Evolutionary conservation across 208 protist genomes (phyloP).

Genomic region (Leptomonas pyrrhocoris): DNA sequence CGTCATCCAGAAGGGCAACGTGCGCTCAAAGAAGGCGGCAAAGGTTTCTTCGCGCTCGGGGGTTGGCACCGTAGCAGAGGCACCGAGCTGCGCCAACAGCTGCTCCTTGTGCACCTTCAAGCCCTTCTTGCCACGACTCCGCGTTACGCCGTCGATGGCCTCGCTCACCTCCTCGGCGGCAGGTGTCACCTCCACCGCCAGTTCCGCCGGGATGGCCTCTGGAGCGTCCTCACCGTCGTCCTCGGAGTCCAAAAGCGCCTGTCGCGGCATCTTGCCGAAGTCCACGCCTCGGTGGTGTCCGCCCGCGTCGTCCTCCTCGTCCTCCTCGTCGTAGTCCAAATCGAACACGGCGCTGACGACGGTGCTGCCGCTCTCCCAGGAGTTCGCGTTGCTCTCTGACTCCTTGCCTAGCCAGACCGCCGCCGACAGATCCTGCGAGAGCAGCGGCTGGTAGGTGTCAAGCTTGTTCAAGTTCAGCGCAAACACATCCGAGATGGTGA

Average conservation of each 20-base stretch:
- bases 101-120: constrained; percentile 90
- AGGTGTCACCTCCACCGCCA: constrained; percentile 65
- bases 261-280: constrained; percentile 25
- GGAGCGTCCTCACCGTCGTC: constrained; percentile 78
- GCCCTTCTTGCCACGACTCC: constrained; percentile 75
- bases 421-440: constrained; percentile 84
- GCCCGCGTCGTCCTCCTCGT: constrained; percentile 54
- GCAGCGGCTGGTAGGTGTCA: constrained; percentile 78
- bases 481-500: constrained; percentile 91
- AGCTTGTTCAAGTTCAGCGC: constrained; percentile 82
- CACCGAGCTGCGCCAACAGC: constrained; percentile 77
- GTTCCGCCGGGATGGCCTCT: constrained; percentile 74
- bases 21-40: constrained; percentile 61
- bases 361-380: constrained; percentile 90
- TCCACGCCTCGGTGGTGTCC: constrained; percentile 16
- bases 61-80: constrained; percentile 66
- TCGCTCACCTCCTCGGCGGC: constrained; percentile 28
- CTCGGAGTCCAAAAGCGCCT: constrained; percentile 34
- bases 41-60: constrained; percentile 63
- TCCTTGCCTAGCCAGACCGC: constrained; percentile 87
- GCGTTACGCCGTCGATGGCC: constrained; percentile 53
- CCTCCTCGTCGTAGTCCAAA: constrained; percentile 72
- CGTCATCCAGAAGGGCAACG: constrained; percentile 65
- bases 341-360: constrained; percentile 83
- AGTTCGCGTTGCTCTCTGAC: constrained; percentile 70